A percentile compares a stretch with the other conserved stretches of the same genome.
Conservation (phyloP, 2,329 filamentous ascomycete species). For the Trichoderma koningiopsis region DNA sequence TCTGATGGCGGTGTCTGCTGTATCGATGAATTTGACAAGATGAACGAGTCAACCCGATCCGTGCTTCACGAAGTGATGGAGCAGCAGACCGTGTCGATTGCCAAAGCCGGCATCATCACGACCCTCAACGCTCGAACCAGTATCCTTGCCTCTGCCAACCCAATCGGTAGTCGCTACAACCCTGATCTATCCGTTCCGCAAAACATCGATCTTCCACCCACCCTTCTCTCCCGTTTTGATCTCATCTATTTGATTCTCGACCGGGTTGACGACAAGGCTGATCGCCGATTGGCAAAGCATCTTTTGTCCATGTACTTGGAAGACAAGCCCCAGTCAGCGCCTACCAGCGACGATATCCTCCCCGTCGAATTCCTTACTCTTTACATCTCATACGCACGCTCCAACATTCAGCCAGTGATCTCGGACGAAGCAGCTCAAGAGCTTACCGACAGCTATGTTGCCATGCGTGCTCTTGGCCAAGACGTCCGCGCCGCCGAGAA, state of each 20-base stretch:
- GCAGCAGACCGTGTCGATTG: slow-evolving; percentile 82
- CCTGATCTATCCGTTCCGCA: slow-evolving; percentile 93
- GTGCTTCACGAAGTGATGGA: slow-evolving; percentile 89
- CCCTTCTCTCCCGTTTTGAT: slow-evolving; percentile 92
- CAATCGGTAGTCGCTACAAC: slow-evolving; percentile 97
- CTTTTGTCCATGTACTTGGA: slow-evolving; percentile 96
- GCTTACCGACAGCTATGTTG: slow-evolving; percentile 84
- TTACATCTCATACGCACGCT: slow-evolving; percentile 95
- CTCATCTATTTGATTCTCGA: slow-evolving; percentile 96
- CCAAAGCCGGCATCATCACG: slow-evolving; percentile 93
- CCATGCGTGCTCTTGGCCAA: slow-evolving; percentile 91
- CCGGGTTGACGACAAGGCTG: slow-evolving; percentile 84
- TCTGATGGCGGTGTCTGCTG: slow-evolving; percentile 83
- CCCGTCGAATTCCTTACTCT: slow-evolving; percentile 93
- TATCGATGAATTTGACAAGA: slow-evolving; percentile 86
- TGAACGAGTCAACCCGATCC: slow-evolving; percentile 76
- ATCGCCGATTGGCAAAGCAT: slow-evolving; percentile 88
- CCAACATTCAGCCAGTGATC: slow-evolving; percentile 80
- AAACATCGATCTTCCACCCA: slow-evolving; percentile 96
- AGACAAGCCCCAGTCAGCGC: slow-evolving; percentile 84
- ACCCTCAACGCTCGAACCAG: slow-evolving; percentile 94
- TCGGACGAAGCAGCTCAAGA: slow-evolving; percentile 79
- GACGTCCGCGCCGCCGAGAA: slow-evolving; percentile 87
- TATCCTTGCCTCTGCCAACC: slow-evolving; percentile 95
- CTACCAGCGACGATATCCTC: slow-evolving; percentile 73